These are phyloP conservation scores for Hypsizygus marmoreus DNA, from an alignment of 768 basidiomycete genomes.

Conservation along the genomic window DNA sequence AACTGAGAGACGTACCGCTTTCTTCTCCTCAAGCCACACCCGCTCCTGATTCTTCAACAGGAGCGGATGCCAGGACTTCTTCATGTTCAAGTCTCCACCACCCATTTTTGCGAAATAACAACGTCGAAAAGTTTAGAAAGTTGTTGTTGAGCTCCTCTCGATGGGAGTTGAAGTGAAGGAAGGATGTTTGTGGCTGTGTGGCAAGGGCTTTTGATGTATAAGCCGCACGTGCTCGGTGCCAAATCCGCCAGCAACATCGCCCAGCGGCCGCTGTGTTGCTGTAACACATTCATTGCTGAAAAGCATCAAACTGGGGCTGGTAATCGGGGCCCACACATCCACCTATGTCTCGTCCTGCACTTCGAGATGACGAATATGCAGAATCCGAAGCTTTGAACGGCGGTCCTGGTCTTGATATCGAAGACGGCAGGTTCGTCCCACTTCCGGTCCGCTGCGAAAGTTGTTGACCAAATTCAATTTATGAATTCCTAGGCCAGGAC, in stretches of 20 bases:
- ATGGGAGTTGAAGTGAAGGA: not conserved
- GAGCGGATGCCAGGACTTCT: conserved; percentile 99
- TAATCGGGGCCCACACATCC: no score
- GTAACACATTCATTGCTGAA: no score
- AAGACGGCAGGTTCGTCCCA: conserved; percentile 17
- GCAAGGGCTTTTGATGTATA: no score
- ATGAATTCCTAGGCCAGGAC: conserved; percentile 54
- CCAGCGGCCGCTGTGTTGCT: no score
- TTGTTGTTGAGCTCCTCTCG: conserved; percentile 1
- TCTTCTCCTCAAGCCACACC: conserved; percentile 99
- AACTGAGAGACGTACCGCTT: conserved; percentile 63
- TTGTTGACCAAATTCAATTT: conserved; percentile 18
- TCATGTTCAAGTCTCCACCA: conserved; percentile 99
- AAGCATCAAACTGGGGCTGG: no score
- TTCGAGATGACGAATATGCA: conserved; percentile 21
- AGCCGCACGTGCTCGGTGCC: not conserved
- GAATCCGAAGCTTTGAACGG: conserved; percentile 38
- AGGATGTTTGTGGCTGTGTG: conserved; percentile 16
- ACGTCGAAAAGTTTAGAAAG: conserved; percentile 3
- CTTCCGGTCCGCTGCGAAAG: no score
- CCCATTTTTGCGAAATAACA: conserved; percentile 74
- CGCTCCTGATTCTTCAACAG: conserved; percentile 98
- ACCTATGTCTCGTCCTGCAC: conserved; percentile 15
- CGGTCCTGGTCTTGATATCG: conserved; percentile 25
- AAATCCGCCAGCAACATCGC: not conserved